Evolutionary conservation across 768 basidiomycete species (phyloP).

Genomic region (Mycena olivaceomarginata): DNA sequence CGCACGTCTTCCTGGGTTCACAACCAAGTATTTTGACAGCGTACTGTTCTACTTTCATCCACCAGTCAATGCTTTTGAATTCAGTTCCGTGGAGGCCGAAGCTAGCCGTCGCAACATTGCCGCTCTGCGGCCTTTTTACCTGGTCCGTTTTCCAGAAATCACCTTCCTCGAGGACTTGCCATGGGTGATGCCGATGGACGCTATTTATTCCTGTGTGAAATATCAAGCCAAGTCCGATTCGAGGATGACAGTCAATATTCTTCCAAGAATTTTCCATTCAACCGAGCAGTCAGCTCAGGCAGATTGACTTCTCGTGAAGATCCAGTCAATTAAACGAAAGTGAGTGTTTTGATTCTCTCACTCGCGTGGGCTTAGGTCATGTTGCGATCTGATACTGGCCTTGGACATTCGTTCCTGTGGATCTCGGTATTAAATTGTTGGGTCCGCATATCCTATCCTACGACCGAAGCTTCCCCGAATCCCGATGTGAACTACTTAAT

Average conservation of each 20-base stretch:
- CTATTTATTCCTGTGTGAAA: neutral
- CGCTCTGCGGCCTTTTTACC: too few species aligned
- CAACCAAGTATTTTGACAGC: too few species aligned
- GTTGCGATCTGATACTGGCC: neutral
- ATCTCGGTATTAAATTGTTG: neutral
- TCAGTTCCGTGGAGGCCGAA: too few species aligned
- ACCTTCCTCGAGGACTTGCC: neutral
- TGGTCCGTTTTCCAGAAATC: neutral
- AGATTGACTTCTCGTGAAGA: neutral
- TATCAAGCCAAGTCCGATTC: neutral
- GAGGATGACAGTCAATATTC: neutral
- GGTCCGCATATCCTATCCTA: neutral
- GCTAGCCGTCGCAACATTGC: too few species aligned
- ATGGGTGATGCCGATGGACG: neutral
- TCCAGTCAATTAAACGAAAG: too few species aligned
- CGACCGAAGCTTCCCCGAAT: slow-evolving; percentile 14
- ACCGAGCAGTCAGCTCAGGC: neutral
- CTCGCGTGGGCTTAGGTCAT: neutral
- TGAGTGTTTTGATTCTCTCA: neutral
- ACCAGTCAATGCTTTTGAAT: too few species aligned
- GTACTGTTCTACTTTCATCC: too few species aligned
- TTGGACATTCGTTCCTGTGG: too few species aligned
- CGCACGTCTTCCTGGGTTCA: too few species aligned
- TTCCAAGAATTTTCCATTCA: neutral
- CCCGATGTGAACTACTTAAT: neutral